Evolutionary conservation across 306 rosid genomes (phyloP).

Genomic region (Vigna nakashimae): DNA sequence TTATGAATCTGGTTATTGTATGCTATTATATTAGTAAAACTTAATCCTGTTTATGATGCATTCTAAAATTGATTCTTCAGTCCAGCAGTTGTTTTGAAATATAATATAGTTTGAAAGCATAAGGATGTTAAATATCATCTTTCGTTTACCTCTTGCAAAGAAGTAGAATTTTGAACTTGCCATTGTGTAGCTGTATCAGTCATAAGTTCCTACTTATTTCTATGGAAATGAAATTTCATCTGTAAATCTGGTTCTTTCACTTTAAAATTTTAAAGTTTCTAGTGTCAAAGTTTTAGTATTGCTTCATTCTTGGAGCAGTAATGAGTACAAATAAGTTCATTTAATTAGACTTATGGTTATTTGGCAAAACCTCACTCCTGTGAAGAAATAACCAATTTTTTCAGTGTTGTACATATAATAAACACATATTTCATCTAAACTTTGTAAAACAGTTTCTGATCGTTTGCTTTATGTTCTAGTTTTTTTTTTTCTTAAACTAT

Average conservation of each 20-base stretch:
- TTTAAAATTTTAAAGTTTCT: not conserved
- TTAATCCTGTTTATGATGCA: conserved; percentile 18
- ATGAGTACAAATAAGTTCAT: not conserved
- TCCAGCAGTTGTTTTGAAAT: conserved; percentile 11
- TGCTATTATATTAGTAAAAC: conserved; percentile 9
- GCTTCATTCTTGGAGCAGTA: conserved; percentile 27
- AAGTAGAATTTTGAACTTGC: not conserved
- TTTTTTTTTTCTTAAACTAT: conserved; percentile 32
- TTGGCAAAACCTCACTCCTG: not conserved
- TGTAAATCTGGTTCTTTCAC: not conserved
- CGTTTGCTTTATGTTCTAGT: conserved; percentile 26
- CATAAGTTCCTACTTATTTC: not conserved
- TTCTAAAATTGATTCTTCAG: conserved; percentile 27
- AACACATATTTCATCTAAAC: conserved; percentile 8
- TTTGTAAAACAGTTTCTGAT: conserved; percentile 29
- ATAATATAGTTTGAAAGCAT: conserved; percentile 11
- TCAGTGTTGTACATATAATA: not conserved
- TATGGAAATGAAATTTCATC: not conserved
- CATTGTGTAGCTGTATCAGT: no score
- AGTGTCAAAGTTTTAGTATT: conserved; percentile 2
- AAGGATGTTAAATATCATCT: conserved; percentile 5
- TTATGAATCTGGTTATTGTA: conserved; percentile 13
- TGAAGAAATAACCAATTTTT: not conserved
- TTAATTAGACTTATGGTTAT: not conserved
- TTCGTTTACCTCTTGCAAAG: not conserved